A percentile compares a stretch with the other conserved stretches of the same genome.
Evolutionary conservation across 257 asterid species (phyloP).

Genomic region (Solanum sejunctum): DNA sequence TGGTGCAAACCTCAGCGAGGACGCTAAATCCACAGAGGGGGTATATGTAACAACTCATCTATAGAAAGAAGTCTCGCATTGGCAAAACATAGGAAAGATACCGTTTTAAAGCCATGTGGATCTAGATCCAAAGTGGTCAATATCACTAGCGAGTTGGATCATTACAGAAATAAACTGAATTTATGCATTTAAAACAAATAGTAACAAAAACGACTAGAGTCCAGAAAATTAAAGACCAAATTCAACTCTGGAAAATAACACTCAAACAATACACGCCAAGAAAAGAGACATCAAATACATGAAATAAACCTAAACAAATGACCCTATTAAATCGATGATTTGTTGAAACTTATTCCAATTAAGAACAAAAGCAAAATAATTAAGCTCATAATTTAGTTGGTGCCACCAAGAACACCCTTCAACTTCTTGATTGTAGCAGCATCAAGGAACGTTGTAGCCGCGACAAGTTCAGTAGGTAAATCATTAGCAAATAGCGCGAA

Average conservation of each 20-base stretch:
- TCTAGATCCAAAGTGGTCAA: no score
- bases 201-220: neutral
- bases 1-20: no score
- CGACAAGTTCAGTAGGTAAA: constrained; percentile 29
- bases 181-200: neutral
- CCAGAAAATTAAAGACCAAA: neutral
- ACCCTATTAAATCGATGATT: neutral
- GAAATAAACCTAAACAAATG: neutral
- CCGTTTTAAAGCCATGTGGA: no score
- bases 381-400: neutral
- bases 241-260: neutral
- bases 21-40: no score
- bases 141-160: no score
- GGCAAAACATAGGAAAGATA: no score
- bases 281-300: neutral
- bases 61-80: no score
- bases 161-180: neutral
- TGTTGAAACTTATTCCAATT: neutral
- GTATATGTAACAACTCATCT: no score
- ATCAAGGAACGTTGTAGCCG: constrained; percentile 50
- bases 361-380: neutral
- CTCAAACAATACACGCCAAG: neutral
- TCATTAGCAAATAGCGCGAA: constrained; percentile 46
- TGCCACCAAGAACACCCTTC: constrained; percentile 44
- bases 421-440: constrained; percentile 39